Conservation (phyloP, 1,139 yeast genomes). For the Meyerozyma elateridarum region DNA sequence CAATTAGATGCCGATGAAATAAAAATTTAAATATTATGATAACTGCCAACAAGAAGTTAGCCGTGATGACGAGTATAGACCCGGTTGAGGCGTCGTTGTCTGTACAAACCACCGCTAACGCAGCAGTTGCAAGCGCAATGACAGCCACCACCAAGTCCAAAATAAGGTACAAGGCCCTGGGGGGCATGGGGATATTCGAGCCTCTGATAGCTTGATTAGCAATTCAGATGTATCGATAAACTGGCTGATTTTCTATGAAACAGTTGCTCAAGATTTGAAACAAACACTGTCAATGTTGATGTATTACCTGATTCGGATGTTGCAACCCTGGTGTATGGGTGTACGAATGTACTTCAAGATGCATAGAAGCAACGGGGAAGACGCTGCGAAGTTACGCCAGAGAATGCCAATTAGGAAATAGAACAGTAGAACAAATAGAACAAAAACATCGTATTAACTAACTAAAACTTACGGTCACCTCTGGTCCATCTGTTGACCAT, state of each 20-base stretch:
- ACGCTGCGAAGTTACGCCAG: no score
- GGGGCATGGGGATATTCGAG: no score
- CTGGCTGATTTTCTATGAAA: no score
- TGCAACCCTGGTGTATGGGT: slow-evolving; percentile 2
- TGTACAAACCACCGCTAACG: background rate
- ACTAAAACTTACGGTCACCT: slow-evolving; percentile 24
- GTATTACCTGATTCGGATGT: slow-evolving; percentile 2
- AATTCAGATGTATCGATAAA: no score
- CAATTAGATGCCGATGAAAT: background rate
- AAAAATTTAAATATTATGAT: background rate
- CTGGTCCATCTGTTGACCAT: slow-evolving; percentile 45
- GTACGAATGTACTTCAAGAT: background rate
- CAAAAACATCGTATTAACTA: background rate
- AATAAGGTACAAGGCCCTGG: background rate
- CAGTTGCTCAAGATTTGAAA: background rate
- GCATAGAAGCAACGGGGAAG: no score
- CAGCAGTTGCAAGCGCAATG: slow-evolving; percentile 1
- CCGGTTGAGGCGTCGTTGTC: background rate
- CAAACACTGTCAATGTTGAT: background rate
- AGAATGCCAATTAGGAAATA: no score
- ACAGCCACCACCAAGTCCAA: slow-evolving; percentile 2
- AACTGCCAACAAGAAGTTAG: slow-evolving; percentile 1
- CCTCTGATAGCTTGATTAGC: no score
- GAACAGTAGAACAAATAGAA: background rate
- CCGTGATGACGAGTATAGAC: background rate